Base-by-base conservation (phyloP, 371 early-diverging fungal genomes). In the Mucor sp. region DNA sequence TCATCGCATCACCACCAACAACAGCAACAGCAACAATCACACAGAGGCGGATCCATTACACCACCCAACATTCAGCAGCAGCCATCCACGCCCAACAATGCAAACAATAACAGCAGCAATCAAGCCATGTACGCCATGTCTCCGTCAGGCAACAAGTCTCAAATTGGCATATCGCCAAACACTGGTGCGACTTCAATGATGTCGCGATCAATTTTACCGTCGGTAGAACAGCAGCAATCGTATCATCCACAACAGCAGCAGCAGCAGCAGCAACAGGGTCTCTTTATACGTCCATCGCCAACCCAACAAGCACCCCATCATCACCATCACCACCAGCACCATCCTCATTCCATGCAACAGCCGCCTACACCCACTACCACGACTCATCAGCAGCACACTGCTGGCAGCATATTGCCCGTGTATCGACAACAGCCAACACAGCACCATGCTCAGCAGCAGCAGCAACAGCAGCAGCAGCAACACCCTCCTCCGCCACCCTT, bases 1-100 rank as follows among this genome's bases (percentile, higher is more conserved):
- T 53, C 53, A 27, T 30, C 47, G 7, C 71, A 71, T 27, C 53
- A 66, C 7, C 47, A 62, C 21, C 44, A 44, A 14, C 30, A 35
- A 1, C 27, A 21, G n/a, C 47, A 62, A 11, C 53, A 63, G n/a
- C 53, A 63, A n/a, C 25, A 64, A 39, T 27, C 32, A 15, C 23
- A 61, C 17, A 47, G 37, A 55, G 57, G 35, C 15, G 57, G 39
- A 19, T 64, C 19, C 19, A 64, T 43, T 25, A 64, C 39, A 28
- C 41, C 30, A 27, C 64, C 55, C 25, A 57, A 19, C 19, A 39
- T 41, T 14, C 27, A 25, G 5, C 64, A 47, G 19, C 47, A 25
- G 27, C 17, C 41, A 5, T 17, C 41, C 2, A 17, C 41, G 4
- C 17, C 41, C 14, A 27, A 12, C 6, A 4, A 1, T 15, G 12